Base-by-base conservation (phyloP, 1,284 basidiomycete genomes). In the Fomes fomentarius region DNA sequence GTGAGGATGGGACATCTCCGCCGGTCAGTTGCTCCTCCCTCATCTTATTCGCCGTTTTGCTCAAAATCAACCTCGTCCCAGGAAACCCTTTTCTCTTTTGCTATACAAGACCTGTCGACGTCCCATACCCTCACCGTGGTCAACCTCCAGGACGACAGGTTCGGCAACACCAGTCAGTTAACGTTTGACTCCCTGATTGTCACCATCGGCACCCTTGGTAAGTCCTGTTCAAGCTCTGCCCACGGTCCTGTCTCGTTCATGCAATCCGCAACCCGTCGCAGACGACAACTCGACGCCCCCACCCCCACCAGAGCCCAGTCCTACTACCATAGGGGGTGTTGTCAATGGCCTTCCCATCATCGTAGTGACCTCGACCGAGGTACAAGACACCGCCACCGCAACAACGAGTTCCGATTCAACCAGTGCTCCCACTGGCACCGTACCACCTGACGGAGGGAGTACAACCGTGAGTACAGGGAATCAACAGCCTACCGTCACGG, bases 111-210 rank as follows among this genome's bases (percentile, higher is more conserved):
- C 43, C 66, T 69, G 1, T 58, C 56, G 4, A 46, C 34, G 4
- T 35, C 61, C 17, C 73, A 74, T 52, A 55, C 60, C 12, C 59
- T 75, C 22, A 52, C 49, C 12, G 68, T 74, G 2, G 58, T 66
- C 48, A 74, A 74, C 45, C 54, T 72, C 26, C 59, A 62, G 19
- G 68, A 69, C 50, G 47, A 47, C 26, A 40, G 48, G 19, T 67
- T 66, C 47, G 59, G 59, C 26, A 55, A 60, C 31, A 54, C 54
- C 19, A 69, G 71, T 37, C 52, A 66, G 49, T 57, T 74, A 39
- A 73, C 66, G 6, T 71, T 75, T 35, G 61, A 66, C 26, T 65
- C 65, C 26, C 49, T 74, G 12, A 48, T 61, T 2, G 58, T 70
- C 9, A 60, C 60, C 8, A 49, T 64, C 0, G 56, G 58, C 21